phyloP scores from a whole-genome alignment of 192 early-diverging fungal species.

The Allomyces macrogynus region DNA sequence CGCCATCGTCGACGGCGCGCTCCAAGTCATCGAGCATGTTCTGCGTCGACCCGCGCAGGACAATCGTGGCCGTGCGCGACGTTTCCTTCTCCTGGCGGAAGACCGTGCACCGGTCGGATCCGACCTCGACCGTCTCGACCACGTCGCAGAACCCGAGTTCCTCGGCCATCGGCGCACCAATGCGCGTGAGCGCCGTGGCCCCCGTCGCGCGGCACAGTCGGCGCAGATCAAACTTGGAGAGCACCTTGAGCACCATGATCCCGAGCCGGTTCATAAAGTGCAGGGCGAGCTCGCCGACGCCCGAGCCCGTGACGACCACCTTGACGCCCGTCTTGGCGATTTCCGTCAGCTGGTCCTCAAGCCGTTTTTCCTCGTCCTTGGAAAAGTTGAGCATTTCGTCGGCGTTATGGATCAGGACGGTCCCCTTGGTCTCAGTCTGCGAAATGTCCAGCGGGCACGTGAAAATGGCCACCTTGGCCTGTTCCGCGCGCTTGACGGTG shows the following conservation, averaged over 20 bases:
- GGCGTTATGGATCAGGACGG: conserved; percentile 90
- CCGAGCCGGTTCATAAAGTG: conserved; percentile 86
- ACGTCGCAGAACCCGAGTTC: conserved; percentile 97
- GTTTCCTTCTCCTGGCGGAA: conserved; percentile 81
- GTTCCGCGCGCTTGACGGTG: conserved; percentile 37
- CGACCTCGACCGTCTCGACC: conserved; percentile 90
- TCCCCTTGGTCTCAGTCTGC: conserved; percentile 97
- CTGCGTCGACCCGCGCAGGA: conserved; percentile 84
- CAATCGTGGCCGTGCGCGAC: conserved; percentile 80
- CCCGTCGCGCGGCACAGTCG: conserved; percentile 81
- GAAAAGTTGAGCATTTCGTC: conserved; percentile 90
- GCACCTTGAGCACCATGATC: conserved; percentile 72
- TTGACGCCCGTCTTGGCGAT: conserved; percentile 77
- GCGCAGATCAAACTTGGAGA: conserved; percentile 92
- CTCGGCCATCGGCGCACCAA: conserved; percentile 82
- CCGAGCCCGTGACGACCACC: conserved; percentile 74
- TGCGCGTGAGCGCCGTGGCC: conserved; percentile 74
- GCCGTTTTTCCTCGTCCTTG: conserved; percentile 81
- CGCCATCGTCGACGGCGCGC: conserved; percentile 91
- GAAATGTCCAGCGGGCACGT: conserved; percentile 79
- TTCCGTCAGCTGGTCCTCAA: conserved; percentile 70
- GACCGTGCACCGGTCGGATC: conserved; percentile 91
- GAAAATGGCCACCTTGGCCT: conserved; percentile 87
- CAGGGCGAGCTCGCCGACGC: conserved; percentile 78
- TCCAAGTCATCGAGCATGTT: conserved; percentile 94